Conservation (phyloP, 805 yeast species). For the Candida koratica region DNA sequence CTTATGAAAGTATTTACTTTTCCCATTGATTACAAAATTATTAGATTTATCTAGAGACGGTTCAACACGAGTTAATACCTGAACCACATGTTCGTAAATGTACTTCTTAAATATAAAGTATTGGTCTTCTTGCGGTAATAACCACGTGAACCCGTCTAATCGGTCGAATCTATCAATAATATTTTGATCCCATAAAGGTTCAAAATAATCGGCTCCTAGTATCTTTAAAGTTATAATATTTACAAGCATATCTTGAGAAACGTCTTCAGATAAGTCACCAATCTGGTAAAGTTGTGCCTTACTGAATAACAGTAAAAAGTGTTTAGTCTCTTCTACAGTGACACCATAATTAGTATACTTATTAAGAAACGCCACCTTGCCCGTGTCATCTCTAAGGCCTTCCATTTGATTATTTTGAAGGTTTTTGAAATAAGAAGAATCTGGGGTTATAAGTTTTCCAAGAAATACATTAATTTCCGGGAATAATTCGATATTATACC, state of each 20-base stretch:
- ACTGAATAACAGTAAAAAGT: constrained; percentile 1
- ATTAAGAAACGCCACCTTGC: background rate
- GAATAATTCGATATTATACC: constrained; percentile 2
- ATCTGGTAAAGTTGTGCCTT: constrained; percentile 1
- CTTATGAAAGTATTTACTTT: constrained; percentile 29
- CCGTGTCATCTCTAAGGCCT: background rate
- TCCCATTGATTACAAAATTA: constrained; percentile 17
- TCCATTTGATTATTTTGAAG: background rate
- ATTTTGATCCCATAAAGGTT: background rate
- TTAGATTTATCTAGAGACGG: constrained; percentile 14
- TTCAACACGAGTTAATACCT: constrained; percentile 19
- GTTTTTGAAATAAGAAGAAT: background rate
- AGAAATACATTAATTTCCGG: constrained; percentile 3
- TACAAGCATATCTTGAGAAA: background rate
- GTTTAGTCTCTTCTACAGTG: background rate
- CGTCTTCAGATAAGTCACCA: background rate
- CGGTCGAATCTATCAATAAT: constrained; percentile 9
- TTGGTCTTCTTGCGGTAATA: constrained; percentile 5
- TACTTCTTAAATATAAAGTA: constrained; percentile 1
- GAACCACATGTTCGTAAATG: constrained; percentile 4
- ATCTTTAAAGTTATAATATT: constrained; percentile 2
- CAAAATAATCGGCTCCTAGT: background rate
- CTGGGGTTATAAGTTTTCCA: background rate
- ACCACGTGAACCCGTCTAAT: constrained; percentile 5
- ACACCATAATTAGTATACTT: constrained; percentile 3